These are phyloP conservation scores for Amaranthus tricolor DNA, from an alignment of 179 eudicot species.

Conservation along the genomic window DNA sequence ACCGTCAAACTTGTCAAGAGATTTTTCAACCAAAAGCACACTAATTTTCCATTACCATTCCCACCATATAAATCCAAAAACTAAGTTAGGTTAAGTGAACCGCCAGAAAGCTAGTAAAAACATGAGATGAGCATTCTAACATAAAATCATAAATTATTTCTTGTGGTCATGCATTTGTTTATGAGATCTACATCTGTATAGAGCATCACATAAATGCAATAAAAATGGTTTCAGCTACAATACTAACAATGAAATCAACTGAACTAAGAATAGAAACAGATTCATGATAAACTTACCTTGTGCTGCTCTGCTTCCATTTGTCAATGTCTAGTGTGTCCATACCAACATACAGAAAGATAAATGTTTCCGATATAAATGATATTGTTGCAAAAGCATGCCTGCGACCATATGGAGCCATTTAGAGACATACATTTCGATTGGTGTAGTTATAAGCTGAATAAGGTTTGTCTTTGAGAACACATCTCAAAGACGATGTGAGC, in stretches of 20 bases:
- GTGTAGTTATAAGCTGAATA: not conserved
- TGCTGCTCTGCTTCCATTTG: constrained; percentile 57
- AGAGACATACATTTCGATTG: not conserved
- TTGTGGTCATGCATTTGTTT: not conserved
- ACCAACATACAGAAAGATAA: constrained; percentile 76
- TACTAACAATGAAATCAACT: not conserved
- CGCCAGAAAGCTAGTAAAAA: not conserved
- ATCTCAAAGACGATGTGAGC: not conserved
- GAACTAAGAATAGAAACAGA: not conserved
- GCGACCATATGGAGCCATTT: constrained; percentile 26
- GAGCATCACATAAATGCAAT: not conserved
- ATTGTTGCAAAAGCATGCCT: constrained; percentile 84
- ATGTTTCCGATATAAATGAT: constrained; percentile 75
- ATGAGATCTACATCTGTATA: too few species aligned
- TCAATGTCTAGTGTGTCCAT: constrained; percentile 81
- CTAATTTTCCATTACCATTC: not conserved
- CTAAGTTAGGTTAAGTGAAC: not conserved
- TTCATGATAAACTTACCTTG: constrained; percentile 41
- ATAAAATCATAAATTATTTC: not conserved
- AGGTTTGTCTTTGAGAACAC: too few species aligned
- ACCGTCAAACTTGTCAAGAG: too few species aligned
- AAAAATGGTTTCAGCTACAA: not conserved
- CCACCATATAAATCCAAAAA: not conserved
- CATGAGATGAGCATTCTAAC: not conserved
- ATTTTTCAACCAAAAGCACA: too few species aligned